Percentiles rank a stretch among this genome's conserved stretches.
These are phyloP conservation scores for Malus sylvestris DNA, from an alignment of 306 rosid genomes.

Conservation along the genomic window DNA sequence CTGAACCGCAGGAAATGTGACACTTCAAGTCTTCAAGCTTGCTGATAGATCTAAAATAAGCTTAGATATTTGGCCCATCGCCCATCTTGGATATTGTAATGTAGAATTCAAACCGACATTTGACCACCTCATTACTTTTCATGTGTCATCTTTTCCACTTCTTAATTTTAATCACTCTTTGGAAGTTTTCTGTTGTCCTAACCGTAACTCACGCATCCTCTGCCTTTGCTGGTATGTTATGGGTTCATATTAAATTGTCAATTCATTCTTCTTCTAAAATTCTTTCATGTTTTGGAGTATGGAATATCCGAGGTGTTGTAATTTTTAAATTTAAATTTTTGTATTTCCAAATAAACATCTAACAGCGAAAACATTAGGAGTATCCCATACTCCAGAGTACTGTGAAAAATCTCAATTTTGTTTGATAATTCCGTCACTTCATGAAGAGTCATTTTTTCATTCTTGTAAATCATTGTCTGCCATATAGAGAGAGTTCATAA, in stretches of 20 bases:
- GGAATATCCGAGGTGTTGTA: accelerated
- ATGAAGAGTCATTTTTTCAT: too few species aligned
- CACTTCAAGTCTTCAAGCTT: not conserved
- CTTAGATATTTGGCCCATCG: not conserved
- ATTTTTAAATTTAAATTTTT: too few species aligned
- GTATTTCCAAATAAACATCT: not conserved
- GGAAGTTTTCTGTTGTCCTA: slow-evolving; percentile 1
- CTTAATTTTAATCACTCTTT: not conserved
- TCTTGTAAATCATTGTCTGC: too few species aligned
- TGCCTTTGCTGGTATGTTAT: not conserved
- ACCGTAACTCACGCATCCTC: not conserved
- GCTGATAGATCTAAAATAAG: not conserved
- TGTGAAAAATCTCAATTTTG: not conserved
- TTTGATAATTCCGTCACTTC: too few species aligned
- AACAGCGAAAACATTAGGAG: not conserved
- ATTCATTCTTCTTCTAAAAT: not conserved
- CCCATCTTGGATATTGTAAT: not conserved
- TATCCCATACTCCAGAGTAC: too few species aligned
- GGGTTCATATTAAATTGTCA: not conserved
- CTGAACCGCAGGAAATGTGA: not conserved
- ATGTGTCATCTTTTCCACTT: not conserved
- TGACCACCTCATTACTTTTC: not conserved
- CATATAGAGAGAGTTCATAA: too few species aligned
- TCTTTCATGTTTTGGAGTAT: too few species aligned
- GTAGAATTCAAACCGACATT: not conserved